A percentile compares a stretch with the other conserved stretches of the same genome.
phyloP scores from a whole-genome alignment of 139 green algal genomes.

The Auxenochlorella pyrenoidosa region DNA sequence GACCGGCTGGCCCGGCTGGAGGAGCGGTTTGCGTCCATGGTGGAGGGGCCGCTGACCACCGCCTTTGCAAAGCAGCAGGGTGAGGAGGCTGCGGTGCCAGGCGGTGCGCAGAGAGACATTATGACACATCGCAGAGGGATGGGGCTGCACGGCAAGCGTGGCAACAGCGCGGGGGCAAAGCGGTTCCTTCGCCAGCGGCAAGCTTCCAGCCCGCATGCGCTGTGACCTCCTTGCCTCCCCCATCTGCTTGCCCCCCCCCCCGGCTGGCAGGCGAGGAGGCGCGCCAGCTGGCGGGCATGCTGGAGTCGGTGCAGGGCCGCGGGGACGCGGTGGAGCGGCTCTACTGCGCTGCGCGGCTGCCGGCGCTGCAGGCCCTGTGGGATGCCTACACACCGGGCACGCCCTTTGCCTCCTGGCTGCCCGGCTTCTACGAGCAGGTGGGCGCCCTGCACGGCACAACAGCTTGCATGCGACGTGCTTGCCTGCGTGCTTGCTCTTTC shows the following conservation, averaged over 20 bases:
- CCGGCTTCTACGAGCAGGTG: conserved; percentile 72
- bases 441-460: background rate
- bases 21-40: conserved; percentile 77
- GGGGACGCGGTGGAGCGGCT: conserved; percentile 63
- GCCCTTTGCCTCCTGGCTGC: conserved; percentile 66
- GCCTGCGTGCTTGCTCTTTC: too few species aligned
- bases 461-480: too few species aligned
- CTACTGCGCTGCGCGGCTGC: conserved; percentile 67
- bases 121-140: too few species aligned
- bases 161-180: too few species aligned
- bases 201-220: too few species aligned
- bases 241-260: background rate
- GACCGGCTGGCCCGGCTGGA: conserved; percentile 70
- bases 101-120: too few species aligned
- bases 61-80: conserved; percentile 65
- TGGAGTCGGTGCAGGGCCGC: conserved; percentile 64
- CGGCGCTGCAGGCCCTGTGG: conserved; percentile 58
- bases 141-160: too few species aligned
- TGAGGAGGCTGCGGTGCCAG: background rate
- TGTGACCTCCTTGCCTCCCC: background rate
- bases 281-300: conserved; percentile 58
- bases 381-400: conserved; percentile 44
- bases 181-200: too few species aligned
- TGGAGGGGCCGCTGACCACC: conserved; percentile 76
- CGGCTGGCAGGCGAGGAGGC: conserved; percentile 38